A percentile compares a stretch with the other conserved stretches of the same genome.
Evolutionary conservation across 371 early-diverging fungal genomes (phyloP).

Genomic region (Thermomucor indicae-seudaticae): DNA sequence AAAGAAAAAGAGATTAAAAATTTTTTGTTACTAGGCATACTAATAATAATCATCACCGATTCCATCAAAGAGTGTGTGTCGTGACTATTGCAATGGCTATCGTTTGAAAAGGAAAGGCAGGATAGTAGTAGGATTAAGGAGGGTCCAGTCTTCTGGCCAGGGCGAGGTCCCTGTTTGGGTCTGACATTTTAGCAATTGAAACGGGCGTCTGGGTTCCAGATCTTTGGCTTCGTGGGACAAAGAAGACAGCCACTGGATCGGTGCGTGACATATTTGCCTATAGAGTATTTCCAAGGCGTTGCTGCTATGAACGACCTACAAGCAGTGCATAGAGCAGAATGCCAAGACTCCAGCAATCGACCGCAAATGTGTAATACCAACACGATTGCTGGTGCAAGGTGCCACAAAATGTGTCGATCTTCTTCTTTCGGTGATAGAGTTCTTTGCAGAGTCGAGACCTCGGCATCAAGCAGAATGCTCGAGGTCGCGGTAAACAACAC

Average conservation of each 20-base stretch:
- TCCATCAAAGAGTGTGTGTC: too few relatives aligned
- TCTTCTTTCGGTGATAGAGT: slow-evolving; percentile 40
- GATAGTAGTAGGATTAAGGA: too few relatives aligned
- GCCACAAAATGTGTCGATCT: slow-evolving; percentile 77
- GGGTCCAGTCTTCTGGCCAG: too few relatives aligned
- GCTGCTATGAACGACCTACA: too few relatives aligned
- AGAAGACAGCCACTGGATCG: slow-evolving; percentile 15
- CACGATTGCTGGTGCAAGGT: slow-evolving; percentile 91
- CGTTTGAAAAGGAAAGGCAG: too few relatives aligned
- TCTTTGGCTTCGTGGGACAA: slow-evolving; percentile 62
- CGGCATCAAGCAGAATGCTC: slow-evolving; percentile 60
- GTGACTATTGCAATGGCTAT: too few relatives aligned
- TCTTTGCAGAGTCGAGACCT: slow-evolving; percentile 83
- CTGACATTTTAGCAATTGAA: too few relatives aligned
- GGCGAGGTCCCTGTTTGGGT: too few relatives aligned
- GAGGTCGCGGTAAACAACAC: slow-evolving; percentile 66
- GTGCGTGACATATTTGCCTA: slow-evolving; percentile 67
- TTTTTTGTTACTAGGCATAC: too few relatives aligned
- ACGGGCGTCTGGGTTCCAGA: slow-evolving; percentile 68
- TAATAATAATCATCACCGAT: too few relatives aligned
- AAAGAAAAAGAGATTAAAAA: not conserved
- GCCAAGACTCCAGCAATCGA: slow-evolving; percentile 99
- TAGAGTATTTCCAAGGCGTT: slow-evolving; percentile 89
- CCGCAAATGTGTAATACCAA: slow-evolving; percentile 71
- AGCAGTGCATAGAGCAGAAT: slow-evolving; percentile 93